phyloP scores from a whole-genome alignment of 2,329 filamentous ascomycete genomes.

The Ophiostoma sp. region DNA sequence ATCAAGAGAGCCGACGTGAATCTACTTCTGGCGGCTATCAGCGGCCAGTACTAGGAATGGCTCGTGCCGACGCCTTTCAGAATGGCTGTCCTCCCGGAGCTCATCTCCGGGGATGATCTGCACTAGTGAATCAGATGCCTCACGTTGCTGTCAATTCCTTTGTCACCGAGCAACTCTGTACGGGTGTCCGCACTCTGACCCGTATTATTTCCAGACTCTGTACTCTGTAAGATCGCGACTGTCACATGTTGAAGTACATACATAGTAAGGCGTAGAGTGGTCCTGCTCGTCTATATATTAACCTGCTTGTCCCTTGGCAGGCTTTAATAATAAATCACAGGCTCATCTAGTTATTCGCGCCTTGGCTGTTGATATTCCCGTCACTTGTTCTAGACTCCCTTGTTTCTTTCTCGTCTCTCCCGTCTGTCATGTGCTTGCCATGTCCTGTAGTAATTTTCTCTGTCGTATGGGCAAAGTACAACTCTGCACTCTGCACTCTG shows the following conservation, averaged over 20 bases:
- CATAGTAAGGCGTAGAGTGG: neutral
- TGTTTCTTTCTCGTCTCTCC: neutral
- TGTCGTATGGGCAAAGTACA: neutral
- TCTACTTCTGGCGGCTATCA: neutral
- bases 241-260: neutral
- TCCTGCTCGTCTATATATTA: neutral
- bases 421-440: neutral
- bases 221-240: neutral
- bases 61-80: neutral
- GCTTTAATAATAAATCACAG: neutral
- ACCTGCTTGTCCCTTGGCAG: neutral
- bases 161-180: neutral
- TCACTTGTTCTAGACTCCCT: too few relatives aligned
- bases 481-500: neutral
- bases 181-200: neutral
- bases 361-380: neutral
- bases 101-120: constrained; percentile 5
- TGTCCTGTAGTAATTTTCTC: neutral
- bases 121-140: neutral
- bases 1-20: neutral
- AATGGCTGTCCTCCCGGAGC: neutral
- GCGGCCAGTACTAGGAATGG: neutral
- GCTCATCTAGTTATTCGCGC: neutral
- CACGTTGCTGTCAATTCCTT: neutral
- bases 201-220: neutral